Evolutionary conservation across 139 green algal species (phyloP).

Genomic region (Closterium sp.): DNA sequence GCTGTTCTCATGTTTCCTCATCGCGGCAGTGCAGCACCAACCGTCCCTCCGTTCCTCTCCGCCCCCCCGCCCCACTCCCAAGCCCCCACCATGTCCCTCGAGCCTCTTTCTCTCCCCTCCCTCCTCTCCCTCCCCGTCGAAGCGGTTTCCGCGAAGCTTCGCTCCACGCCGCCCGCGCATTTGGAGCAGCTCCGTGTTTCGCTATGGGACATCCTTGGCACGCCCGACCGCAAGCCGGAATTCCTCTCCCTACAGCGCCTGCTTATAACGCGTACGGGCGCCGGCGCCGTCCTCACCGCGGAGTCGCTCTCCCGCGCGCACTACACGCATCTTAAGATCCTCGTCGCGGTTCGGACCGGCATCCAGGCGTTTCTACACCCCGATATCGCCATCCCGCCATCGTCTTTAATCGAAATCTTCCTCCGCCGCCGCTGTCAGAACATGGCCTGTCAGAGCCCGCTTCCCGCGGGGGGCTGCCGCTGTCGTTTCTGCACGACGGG

Average conservation of each 20-base stretch:
- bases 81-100: background rate
- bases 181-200: background rate
- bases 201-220: constrained; percentile 13
- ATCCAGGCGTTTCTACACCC: constrained; percentile 44
- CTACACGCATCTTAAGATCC: constrained; percentile 26
- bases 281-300: background rate
- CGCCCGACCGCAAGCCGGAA: background rate
- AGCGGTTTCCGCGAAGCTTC: background rate
- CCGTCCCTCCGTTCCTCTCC: background rate
- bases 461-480: constrained; percentile 31
- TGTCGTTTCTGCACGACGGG: constrained; percentile 20
- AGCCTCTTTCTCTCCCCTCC: background rate
- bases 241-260: background rate
- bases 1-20: background rate
- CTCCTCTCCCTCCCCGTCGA: constrained; percentile 19
- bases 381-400: constrained; percentile 17
- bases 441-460: constrained; percentile 35
- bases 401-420: constrained; percentile 29
- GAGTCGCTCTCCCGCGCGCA: constrained; percentile 8
- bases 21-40: background rate
- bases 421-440: constrained; percentile 30
- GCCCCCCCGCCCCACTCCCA: background rate
- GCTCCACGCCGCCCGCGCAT: background rate
- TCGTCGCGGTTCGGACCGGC: constrained; percentile 36
- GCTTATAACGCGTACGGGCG: background rate